Evolutionary conservation across 257 asterid genomes (phyloP).

Genomic region (Fraxinus excelsior): DNA sequence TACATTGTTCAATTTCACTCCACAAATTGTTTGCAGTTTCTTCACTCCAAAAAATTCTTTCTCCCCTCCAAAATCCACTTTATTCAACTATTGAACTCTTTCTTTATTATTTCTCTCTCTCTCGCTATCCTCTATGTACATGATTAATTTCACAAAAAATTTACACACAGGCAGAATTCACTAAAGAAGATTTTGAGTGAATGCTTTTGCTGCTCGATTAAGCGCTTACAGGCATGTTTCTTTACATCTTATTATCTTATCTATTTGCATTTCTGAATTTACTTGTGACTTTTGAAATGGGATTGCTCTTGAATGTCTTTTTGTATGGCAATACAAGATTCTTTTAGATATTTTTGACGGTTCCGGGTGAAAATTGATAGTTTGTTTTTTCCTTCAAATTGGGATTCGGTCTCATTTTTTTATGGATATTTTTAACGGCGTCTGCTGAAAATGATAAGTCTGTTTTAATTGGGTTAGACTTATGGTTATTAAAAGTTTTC

Average conservation of each 20-base stretch:
- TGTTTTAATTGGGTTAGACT: background rate
- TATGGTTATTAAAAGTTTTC: background rate
- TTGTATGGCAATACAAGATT: background rate
- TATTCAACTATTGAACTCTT: background rate
- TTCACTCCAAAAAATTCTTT: constrained; percentile 32
- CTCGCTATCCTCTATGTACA: background rate
- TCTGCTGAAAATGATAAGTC: background rate
- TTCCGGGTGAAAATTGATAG: constrained; percentile 16
- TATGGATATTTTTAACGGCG: constrained; percentile 2
- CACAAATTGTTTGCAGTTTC: constrained; percentile 11
- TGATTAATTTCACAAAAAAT: background rate
- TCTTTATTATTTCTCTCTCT: constrained; percentile 9
- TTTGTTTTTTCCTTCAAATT: background rate
- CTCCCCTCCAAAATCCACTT: constrained; percentile 33
- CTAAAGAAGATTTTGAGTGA: constrained; percentile 7
- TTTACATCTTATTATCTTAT: constrained; percentile 3
- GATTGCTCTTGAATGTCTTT: constrained; percentile 4
- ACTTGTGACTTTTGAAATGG: constrained; percentile 12
- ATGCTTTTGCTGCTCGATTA: constrained; percentile 33
- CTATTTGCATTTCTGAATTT: background rate
- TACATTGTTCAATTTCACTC: constrained; percentile 30
- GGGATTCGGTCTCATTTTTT: constrained; percentile 8
- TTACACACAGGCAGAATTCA: background rate
- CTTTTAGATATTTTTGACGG: constrained; percentile 1
- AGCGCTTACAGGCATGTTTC: constrained; percentile 34